Conservation (phyloP, 805 yeast genomes). For the Torulaspora quercuum region DNA sequence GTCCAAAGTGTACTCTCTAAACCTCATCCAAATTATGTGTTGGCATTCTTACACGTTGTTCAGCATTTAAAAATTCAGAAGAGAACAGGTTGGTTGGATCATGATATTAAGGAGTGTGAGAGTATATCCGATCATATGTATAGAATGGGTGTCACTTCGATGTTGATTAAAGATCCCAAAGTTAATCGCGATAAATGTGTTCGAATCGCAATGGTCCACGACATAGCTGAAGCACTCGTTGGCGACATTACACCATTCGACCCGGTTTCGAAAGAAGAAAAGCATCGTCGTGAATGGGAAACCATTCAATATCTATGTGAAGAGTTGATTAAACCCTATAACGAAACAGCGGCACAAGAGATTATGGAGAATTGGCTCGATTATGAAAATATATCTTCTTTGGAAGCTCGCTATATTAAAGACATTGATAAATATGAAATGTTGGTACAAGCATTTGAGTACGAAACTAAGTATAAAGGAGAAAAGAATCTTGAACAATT, state of each 20-base stretch:
- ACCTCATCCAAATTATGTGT: slow-evolving; percentile 44
- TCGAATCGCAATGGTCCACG: slow-evolving; percentile 85
- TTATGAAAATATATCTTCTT: slow-evolving; percentile 76
- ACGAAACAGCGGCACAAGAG: slow-evolving; percentile 57
- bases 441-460: slow-evolving; percentile 76
- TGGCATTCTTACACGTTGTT: slow-evolving; percentile 62
- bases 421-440: slow-evolving; percentile 91
- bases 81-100: slow-evolving; percentile 92
- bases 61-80: slow-evolving; percentile 69
- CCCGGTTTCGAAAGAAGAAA: slow-evolving; percentile 67
- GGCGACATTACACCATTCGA: slow-evolving; percentile 91
- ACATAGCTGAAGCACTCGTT: slow-evolving; percentile 89
- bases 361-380: slow-evolving; percentile 77
- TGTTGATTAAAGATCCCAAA: slow-evolving; percentile 52
- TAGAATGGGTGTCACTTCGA: slow-evolving; percentile 79
- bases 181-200: slow-evolving; percentile 67
- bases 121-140: slow-evolving; percentile 91
- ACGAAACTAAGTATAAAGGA: slow-evolving; percentile 62
- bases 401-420: slow-evolving; percentile 85
- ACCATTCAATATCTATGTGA: slow-evolving; percentile 65
- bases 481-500: slow-evolving; percentile 63
- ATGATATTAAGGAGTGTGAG: slow-evolving; percentile 44
- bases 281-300: slow-evolving; percentile 72
- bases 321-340: slow-evolving; percentile 57
- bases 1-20: slow-evolving; percentile 35